Conservation (phyloP, 208 protist species). For the Leishmania martiniquensis region DNA sequence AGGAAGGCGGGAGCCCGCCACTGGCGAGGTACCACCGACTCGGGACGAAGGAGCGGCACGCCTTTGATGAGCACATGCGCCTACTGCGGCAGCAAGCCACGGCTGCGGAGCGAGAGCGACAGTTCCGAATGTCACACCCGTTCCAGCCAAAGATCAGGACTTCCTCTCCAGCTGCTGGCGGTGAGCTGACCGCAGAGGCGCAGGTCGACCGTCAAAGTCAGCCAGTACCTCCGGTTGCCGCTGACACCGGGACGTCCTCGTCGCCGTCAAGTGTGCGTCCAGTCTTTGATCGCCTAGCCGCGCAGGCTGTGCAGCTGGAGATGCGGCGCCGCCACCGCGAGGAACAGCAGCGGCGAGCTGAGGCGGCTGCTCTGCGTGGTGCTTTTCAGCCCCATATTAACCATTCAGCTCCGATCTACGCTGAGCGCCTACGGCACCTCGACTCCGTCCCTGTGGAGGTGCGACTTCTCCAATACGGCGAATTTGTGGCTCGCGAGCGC, state of each 20-base stretch:
- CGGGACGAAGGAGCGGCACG: conserved; percentile 65
- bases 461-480: conserved; percentile 80
- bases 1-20: background rate
- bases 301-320: conserved; percentile 39
- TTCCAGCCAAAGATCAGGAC: conserved; percentile 16
- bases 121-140: conserved; percentile 24
- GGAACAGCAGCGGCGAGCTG: conserved; percentile 41
- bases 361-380: conserved; percentile 38
- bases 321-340: conserved; percentile 38
- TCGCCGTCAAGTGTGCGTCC: conserved; percentile 4
- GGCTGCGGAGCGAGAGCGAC: conserved; percentile 7
- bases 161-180: background rate
- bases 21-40: conserved; percentile 52
- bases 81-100: conserved; percentile 15
- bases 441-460: conserved; percentile 68
- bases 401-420: conserved; percentile 13
- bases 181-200: background rate
- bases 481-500: conserved; percentile 39
- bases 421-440: conserved; percentile 12
- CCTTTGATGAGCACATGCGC: conserved; percentile 51
- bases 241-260: background rate
- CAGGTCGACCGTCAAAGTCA: background rate
- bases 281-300: conserved; percentile 67
- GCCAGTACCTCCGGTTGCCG: background rate
- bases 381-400: conserved; percentile 74